Evolutionary conservation across 331 rosid genomes (phyloP).

Genomic region (Saraca asoca): DNA sequence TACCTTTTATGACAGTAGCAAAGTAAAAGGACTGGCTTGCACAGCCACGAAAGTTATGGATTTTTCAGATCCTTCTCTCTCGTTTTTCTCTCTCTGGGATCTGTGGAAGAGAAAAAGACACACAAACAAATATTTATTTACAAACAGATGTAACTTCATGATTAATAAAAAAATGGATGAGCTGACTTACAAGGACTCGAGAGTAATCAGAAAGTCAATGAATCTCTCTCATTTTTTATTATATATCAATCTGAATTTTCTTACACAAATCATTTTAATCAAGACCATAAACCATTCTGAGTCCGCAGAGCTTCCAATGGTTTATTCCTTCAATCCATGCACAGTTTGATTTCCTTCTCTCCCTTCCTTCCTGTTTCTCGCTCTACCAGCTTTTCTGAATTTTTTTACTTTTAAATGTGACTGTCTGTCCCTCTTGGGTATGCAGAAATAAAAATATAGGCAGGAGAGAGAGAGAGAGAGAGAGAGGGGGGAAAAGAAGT

Average conservation of each 20-base stretch:
- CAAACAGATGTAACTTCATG: not conserved
- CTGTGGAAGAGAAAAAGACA: conserved; percentile 57
- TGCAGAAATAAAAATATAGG: conserved; percentile 17
- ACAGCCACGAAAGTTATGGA: conserved; percentile 43
- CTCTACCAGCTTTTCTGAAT: not conserved
- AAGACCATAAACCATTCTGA: conserved; percentile 20
- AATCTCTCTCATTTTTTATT: conserved; percentile 7
- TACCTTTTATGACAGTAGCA: conserved; percentile 50
- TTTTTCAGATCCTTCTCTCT: conserved; percentile 45
- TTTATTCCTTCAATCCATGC: conserved; percentile 27
- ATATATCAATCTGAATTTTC: not conserved
- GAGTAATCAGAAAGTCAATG: conserved; percentile 44
- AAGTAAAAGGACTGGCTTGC: conserved; percentile 47
- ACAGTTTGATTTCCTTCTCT: not conserved
- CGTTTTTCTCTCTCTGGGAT: conserved; percentile 37
- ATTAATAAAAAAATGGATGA: conserved; percentile 17
- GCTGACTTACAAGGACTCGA: conserved; percentile 53
- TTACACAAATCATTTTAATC: conserved; percentile 1
- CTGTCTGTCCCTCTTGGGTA: not conserved
- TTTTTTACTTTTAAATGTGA: not conserved
- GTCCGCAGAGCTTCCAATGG: conserved; percentile 3
- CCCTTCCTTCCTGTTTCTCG: not conserved
- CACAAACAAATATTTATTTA: conserved; percentile 14
- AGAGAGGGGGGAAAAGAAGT: not conserved
- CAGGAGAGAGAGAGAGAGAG: not conserved